Evolutionary conservation across 1,284 basidiomycete species (phyloP), one percentile per base, ranked within the genome.

Genomic region (Cerioporus squamosus): DNA sequence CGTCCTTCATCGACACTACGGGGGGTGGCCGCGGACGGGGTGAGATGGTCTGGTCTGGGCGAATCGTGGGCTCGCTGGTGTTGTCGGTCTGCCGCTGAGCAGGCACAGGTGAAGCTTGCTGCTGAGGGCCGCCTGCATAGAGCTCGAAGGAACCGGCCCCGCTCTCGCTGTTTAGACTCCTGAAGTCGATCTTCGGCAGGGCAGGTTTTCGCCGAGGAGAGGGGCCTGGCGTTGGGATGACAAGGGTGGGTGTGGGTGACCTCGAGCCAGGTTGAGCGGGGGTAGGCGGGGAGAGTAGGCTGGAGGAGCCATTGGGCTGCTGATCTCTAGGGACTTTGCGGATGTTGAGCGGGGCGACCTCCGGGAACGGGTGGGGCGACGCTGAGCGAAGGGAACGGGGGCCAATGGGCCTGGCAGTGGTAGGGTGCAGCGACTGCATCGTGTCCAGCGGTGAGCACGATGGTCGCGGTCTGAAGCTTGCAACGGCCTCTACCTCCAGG

Each of bases 11-110:
- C 23, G 73, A 75, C 42, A 72, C 65, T 8, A 51, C 59, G 44
- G 65, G 66, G 18, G 62, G 69, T 29, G 66, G 63, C 12, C 65
- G 65, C 15, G 65, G 56, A 43, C 57, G 68, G 7, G 62, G 73
- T 42, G 70, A 70, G 55, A 74, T 70, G 15, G 72, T 71, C 23
- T 57, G 52, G 49, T 68, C 61, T 0, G 86, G 86, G 29, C 80
- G 79, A 59, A 88, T 84, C 50, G 87, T 88, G 53, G 75, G 77
- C 56, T 81, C 81, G 52, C 81, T 81, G 36, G 76, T 70, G 64
- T 75, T 77, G 57, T 79, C 77, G 43, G 75, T 73, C 62, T 73
- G 74, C 23, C 66, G 67, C 17, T 62, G 70, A 42, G 74, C 74
- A 44, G 68, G 68, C 66, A 68, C 63, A 10, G 59, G 59, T 4